Percentiles rank a stretch among this genome's conserved stretches.
These are phyloP conservation scores for Hygrophorus pudorinus DNA, from an alignment of 768 basidiomycete genomes.

Conservation along the genomic window DNA sequence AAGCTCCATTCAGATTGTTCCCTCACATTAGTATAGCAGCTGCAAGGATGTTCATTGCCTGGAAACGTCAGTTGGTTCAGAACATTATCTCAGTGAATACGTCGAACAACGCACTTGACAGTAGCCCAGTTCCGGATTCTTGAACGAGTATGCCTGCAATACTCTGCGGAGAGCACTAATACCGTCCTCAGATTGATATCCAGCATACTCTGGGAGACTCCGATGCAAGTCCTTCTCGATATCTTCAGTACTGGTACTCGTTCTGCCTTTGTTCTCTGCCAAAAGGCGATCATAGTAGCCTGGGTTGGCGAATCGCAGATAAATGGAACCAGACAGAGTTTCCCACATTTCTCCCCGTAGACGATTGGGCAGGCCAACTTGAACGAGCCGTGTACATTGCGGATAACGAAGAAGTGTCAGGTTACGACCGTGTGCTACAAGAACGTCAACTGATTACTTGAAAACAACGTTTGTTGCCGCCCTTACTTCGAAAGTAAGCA, in stretches of 20 bases:
- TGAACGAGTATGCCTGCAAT: conserved; percentile 90
- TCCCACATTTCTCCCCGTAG: conserved; percentile 99
- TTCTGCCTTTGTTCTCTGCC: conserved; percentile 66
- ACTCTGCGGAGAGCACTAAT: conserved; percentile 81
- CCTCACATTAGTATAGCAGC: conserved; percentile 88
- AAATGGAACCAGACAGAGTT: conserved; percentile 88
- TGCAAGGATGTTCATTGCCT: conserved; percentile 97
- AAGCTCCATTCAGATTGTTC: neutral
- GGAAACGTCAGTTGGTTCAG: conserved; percentile 5
- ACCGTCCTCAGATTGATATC: conserved; percentile 86
- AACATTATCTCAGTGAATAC: conserved; percentile 1
- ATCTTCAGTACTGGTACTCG: conserved; percentile 88
- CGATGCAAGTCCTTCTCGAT: conserved; percentile 98
- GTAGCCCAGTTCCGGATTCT: conserved; percentile 90
- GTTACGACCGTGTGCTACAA: conserved; percentile 81
- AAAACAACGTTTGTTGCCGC: conserved; percentile 11
- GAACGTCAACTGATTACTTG: conserved; percentile 8
- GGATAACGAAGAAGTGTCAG: conserved; percentile 95
- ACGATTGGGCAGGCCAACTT: conserved; percentile 92
- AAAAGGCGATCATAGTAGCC: conserved; percentile 73
- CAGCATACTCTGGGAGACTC: conserved; percentile 93
- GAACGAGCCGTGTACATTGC: conserved; percentile 92
- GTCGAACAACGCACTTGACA: conserved; percentile 55
- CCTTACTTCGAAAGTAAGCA: conserved; percentile 65
- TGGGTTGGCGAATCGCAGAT: conserved; percentile 79